phyloP scores from a whole-genome alignment of 164 flowering plant species.

The Aristolochia californica region DNA sequence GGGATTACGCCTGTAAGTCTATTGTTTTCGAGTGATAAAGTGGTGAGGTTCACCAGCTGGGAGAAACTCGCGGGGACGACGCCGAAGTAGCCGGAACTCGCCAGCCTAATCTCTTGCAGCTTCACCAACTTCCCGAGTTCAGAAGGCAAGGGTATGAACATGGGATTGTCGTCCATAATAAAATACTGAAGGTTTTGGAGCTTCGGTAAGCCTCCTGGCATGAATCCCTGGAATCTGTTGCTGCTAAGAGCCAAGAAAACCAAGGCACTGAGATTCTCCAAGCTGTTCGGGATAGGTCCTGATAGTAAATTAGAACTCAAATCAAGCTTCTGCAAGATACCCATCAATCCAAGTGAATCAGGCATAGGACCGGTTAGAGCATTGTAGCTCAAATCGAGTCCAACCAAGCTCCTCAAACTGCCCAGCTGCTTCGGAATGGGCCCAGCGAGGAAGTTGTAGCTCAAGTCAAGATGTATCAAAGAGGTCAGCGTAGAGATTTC shows the following conservation, averaged over 20 bases:
- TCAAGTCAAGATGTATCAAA: conserved; percentile 65
- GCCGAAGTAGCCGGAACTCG: conserved; percentile 61
- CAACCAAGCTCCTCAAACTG: conserved; percentile 42
- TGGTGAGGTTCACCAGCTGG: conserved; percentile 44
- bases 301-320: conserved; percentile 59
- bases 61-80: conserved; percentile 41
- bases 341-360: conserved; percentile 44
- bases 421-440: conserved; percentile 48
- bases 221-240: conserved; percentile 41
- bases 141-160: conserved; percentile 42
- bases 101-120: conserved; percentile 72
- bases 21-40: conserved; percentile 65
- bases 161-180: conserved; percentile 77
- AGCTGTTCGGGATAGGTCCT: conserved; percentile 44
- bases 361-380: conserved; percentile 51
- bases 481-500: conserved; percentile 32
- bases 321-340: conserved; percentile 71
- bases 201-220: conserved; percentile 42
- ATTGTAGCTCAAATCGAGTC: conserved; percentile 80
- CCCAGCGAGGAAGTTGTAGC: conserved; percentile 62
- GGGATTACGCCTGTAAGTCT: conserved; percentile 60
- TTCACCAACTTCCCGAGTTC: conserved; percentile 45
- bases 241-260: conserved; percentile 61
- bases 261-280: conserved; percentile 39
- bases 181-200: conserved; percentile 61